Conservation (phyloP, 805 yeast species). For the Teunomyces gatunensis region DNA sequence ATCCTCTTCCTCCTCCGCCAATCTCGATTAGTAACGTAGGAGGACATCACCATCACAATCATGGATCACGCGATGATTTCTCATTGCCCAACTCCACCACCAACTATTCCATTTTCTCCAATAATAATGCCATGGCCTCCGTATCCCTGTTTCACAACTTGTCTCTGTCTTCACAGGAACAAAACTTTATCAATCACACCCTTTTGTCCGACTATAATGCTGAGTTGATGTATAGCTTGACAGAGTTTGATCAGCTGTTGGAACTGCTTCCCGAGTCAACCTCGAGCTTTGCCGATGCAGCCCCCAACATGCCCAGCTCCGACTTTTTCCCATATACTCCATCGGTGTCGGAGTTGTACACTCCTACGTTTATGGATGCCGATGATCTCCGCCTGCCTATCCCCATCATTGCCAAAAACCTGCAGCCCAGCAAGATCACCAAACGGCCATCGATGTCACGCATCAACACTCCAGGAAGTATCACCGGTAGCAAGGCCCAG, state of each 20-base stretch:
- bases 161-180: constrained; percentile 10
- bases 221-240: constrained; percentile 21
- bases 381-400: constrained; percentile 8
- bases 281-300: neutral
- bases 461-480: constrained; percentile 10
- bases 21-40: constrained; percentile 7
- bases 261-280: constrained; percentile 28
- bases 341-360: constrained; percentile 14
- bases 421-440: constrained; percentile 11
- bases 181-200: constrained; percentile 2
- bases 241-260: constrained; percentile 26
- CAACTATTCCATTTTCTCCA: constrained; percentile 14
- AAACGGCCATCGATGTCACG: constrained; percentile 18
- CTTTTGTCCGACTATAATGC: constrained; percentile 11
- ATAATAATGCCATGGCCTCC: constrained; percentile 16
- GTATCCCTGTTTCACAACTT: constrained; percentile 5
- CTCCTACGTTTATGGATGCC: constrained; percentile 4
- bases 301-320: neutral
- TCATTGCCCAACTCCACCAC: constrained; percentile 13
- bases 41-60: constrained; percentile 3
- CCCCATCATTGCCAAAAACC: constrained; percentile 1
- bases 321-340: constrained; percentile 12
- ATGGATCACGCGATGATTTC: constrained; percentile 10
- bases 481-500: constrained; percentile 17
- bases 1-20: constrained; percentile 22